Base-by-base conservation (phyloP, 2,329 filamentous ascomycete genomes). In the Ophiostoma sp. region DNA sequence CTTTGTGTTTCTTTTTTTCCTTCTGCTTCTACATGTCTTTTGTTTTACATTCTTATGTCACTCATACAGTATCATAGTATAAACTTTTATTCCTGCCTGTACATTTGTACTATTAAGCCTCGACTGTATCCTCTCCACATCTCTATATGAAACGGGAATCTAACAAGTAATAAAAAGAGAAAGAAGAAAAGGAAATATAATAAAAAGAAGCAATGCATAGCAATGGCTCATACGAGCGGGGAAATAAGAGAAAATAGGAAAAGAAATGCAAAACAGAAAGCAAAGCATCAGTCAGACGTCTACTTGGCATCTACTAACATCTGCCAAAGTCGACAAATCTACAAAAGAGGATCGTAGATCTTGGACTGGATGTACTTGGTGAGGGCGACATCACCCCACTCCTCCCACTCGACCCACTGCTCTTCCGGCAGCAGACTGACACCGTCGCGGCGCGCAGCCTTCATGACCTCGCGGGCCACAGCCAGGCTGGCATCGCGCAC, bases 401-500 rank as follows among this genome's bases (percentile, higher is more conserved):
- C 87, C 79, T 90, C 87, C 86, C 89, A 93, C 78, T 89, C 87
- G 72, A 88, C 80, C 84, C 92, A 90, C 77, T 90, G 85, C 73
- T 85, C 84, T 73, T 94, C 90, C 68, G 84, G 83, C 70, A 93
- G 81, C 72, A 81, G 81, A 76, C 90, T 90, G 68, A 97, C 91
- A 72, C 91, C 90, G 75, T 92, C 92, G 73, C 89, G 84, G 76
- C 96, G 91, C 6, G 94, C 94, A 31, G 92, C 90, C 79, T 95
- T 94, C 85, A 98, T 97, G 75, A 97, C 94, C 80, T 94, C 93
- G 67, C 93, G 89, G 41, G 94, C 92, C 39, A 98, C 94, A 67
- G 91, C 80, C 71, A 97, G 85, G 77, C 90, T 94, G 72, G 96
- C 94, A 41, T 97, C 93, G 64, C 95, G 89, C 74, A 99, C 96